These are phyloP conservation scores for Clohesyomyces aquaticus DNA, from an alignment of 495 filamentous ascomycete species.

Conservation along the genomic window DNA sequence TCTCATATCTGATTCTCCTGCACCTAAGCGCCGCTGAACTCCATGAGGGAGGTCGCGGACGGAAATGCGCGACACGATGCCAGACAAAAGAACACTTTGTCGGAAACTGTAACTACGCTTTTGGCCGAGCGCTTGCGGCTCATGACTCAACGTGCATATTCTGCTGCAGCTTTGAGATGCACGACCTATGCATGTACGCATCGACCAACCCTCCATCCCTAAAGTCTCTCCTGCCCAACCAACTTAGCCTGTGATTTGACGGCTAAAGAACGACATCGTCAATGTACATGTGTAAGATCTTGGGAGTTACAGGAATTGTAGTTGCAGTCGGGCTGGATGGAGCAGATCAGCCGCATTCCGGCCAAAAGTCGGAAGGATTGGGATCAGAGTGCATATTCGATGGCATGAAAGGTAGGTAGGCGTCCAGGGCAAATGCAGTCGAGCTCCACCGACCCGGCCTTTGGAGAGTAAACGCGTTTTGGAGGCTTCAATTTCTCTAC, in stretches of 20 bases:
- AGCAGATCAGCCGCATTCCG: neutral
- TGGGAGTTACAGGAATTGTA: slow-evolving; percentile 8
- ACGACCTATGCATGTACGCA: slow-evolving; percentile 32
- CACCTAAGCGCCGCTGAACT: slow-evolving; percentile 30
- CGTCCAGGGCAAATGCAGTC: slow-evolving; percentile 1
- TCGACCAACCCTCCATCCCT: slow-evolving; percentile 32
- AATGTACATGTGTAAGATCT: slow-evolving; percentile 21
- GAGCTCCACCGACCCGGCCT: slow-evolving; percentile 14
- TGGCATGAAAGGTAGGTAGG: neutral
- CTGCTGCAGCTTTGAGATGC: slow-evolving; percentile 31
- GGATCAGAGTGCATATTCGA: neutral
- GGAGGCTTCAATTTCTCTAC: neutral
- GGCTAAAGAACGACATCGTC: slow-evolving; percentile 24
- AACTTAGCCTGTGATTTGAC: slow-evolving; percentile 34
- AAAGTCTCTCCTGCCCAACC: slow-evolving; percentile 24
- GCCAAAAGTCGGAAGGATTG: slow-evolving; percentile 2
- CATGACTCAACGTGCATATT: slow-evolving; percentile 35
- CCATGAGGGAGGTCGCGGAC: neutral
- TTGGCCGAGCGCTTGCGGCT: slow-evolving; percentile 35
- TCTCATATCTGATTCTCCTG: slow-evolving; percentile 6
- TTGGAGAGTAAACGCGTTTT: neutral
- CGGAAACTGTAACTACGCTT: neutral
- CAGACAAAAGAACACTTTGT: neutral
- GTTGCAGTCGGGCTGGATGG: neutral
- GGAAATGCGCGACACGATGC: neutral